Conservation (phyloP, 805 yeast species). For the Clavispora fructus region DNA sequence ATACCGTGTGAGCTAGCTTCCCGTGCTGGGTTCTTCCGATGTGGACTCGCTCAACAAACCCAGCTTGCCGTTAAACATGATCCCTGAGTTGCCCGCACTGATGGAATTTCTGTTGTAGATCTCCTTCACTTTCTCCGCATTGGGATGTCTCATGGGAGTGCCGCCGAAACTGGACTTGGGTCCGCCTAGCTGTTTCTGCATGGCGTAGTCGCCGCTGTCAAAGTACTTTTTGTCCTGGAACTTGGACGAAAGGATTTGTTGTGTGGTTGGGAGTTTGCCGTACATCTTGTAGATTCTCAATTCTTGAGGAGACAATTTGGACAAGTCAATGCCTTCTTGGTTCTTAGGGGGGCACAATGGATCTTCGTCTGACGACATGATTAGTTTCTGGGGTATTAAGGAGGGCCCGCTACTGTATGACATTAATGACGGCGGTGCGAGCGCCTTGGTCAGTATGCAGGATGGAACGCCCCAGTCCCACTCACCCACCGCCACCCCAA, state of each 20-base stretch:
- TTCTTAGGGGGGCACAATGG: conserved; percentile 47
- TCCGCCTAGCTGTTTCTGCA: conserved; percentile 48
- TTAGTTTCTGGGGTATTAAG: not conserved
- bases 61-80: conserved; percentile 46
- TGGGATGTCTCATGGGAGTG: conserved; percentile 43
- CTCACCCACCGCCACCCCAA: not conserved
- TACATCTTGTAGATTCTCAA: conserved; percentile 70
- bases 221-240: conserved; percentile 86
- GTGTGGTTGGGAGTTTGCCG: conserved; percentile 79
- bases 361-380: conserved; percentile 37
- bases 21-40: conserved; percentile 9
- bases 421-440: not conserved
- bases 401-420: not conserved
- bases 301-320: conserved; percentile 72
- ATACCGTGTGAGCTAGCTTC: not conserved
- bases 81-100: conserved; percentile 42
- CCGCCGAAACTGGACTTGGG: conserved; percentile 28
- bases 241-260: conserved; percentile 69
- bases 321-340: conserved; percentile 45
- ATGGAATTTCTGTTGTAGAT: conserved; percentile 54
- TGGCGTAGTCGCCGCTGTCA: conserved; percentile 92
- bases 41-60: conserved; percentile 51
- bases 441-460: not conserved
- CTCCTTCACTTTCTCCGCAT: conserved; percentile 55
- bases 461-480: not conserved